These are phyloP conservation scores for Hagleromyces aurorensis DNA, from an alignment of 805 yeast species.

Conservation along the genomic window DNA sequence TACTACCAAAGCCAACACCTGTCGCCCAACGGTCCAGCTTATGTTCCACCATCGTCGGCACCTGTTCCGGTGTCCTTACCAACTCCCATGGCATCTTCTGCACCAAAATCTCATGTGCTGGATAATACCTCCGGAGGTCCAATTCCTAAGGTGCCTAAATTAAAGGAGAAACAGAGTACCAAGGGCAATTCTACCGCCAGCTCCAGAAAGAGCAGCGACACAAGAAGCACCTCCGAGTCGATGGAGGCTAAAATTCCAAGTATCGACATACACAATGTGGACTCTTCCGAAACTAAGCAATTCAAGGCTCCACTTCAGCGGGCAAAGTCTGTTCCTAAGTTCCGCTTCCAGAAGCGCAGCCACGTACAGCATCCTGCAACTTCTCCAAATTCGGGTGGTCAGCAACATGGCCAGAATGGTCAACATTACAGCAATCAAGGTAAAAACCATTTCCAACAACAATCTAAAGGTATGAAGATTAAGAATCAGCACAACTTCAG, in stretches of 20 bases:
- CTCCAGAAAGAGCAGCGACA: not conserved
- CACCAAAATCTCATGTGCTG: constrained; percentile 7
- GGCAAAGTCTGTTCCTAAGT: constrained; percentile 27
- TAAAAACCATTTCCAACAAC: constrained; percentile 7
- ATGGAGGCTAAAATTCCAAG: not conserved
- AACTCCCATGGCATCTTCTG: constrained; percentile 22
- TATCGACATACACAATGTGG: not conserved
- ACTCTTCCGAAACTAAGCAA: too few relatives aligned
- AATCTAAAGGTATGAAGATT: constrained; percentile 12
- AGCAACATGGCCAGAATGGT: constrained; percentile 1
- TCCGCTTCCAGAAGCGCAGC: constrained; percentile 24
- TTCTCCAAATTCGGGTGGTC: too few relatives aligned
- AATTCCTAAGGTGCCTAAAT: too few relatives aligned
- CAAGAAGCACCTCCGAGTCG: not conserved
- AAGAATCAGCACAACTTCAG: constrained; percentile 8
- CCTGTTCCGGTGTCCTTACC: constrained; percentile 25
- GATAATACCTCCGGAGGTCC: constrained; percentile 1
- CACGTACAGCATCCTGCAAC: constrained; percentile 9
- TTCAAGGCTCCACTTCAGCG: too few relatives aligned
- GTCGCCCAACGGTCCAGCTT: too few relatives aligned
- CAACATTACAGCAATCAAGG: constrained; percentile 6
- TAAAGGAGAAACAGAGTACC: too few relatives aligned
- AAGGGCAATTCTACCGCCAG: not conserved
- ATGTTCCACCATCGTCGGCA: constrained; percentile 25
- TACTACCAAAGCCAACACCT: constrained; percentile 2